Conservation (phyloP, 2,329 filamentous ascomycete genomes). For the Blastomyces percursus region DNA sequence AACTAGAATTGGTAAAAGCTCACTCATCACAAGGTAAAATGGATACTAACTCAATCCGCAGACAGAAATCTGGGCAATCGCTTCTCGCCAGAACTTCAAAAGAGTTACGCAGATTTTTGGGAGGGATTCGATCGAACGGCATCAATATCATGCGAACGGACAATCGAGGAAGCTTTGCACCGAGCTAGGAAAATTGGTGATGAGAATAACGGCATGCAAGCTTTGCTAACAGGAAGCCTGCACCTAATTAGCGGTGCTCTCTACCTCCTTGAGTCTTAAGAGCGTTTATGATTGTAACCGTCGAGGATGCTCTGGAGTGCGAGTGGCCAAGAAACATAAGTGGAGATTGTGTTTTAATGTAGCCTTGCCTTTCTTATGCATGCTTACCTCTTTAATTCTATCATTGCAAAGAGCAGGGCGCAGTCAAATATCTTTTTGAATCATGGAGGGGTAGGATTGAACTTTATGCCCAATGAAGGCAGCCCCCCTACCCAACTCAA, state of each 20-base stretch:
- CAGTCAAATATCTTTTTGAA: too few species aligned
- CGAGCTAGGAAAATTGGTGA: background rate
- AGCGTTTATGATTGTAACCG: too few species aligned
- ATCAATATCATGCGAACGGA: background rate
- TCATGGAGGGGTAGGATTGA: too few species aligned
- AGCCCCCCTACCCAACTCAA: too few species aligned
- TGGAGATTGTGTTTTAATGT: too few species aligned
- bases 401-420: too few species aligned
- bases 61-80: background rate
- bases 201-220: background rate
- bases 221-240: background rate
- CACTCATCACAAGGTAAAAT: background rate
- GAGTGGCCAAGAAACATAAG: too few species aligned
- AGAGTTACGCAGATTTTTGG: background rate
- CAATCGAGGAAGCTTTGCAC: background rate
- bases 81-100: background rate
- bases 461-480: too few species aligned
- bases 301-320: too few species aligned
- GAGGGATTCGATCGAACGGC: background rate
- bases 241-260: background rate
- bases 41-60: background rate
- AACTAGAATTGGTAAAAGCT: slow-evolving; percentile 17
- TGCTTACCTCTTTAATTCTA: too few species aligned
- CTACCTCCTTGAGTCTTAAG: too few species aligned
- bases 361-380: too few species aligned